Evolutionary conservation across 2,329 filamentous ascomycete genomes (phyloP).

Genomic region (Triangularia verruculosa): DNA sequence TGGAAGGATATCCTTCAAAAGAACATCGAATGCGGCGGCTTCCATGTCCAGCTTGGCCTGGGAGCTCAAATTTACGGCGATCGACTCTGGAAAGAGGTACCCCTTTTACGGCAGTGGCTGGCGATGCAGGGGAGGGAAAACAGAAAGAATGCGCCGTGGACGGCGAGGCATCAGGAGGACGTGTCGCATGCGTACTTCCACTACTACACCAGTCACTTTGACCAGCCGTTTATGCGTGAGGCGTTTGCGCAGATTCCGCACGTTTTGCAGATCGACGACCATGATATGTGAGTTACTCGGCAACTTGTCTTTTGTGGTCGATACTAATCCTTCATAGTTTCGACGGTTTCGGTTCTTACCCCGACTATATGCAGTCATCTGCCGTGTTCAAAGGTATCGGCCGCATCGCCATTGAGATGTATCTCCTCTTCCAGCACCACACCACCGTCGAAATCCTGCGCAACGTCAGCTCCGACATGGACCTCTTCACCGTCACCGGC

Average conservation of each 20-base stretch:
- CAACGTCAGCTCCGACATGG: slow-evolving; percentile 80
- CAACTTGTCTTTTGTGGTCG: background rate
- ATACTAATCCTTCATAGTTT: slow-evolving; percentile 56
- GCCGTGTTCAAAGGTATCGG: slow-evolving; percentile 99
- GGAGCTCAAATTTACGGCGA: slow-evolving; percentile 96
- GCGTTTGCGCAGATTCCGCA: slow-evolving; percentile 98
- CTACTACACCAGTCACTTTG: slow-evolving; percentile 97
- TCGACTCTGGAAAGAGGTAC: slow-evolving; percentile 92
- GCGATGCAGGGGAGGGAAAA: slow-evolving; percentile 90
- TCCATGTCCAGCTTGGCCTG: slow-evolving; percentile 87
- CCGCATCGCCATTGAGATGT: slow-evolving; percentile 94
- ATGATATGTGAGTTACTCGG: slow-evolving; percentile 78
- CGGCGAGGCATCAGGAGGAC: slow-evolving; percentile 90
- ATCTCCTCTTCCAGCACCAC: slow-evolving; percentile 96
- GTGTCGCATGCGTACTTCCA: slow-evolving; percentile 97
- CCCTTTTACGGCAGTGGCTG: slow-evolving; percentile 91
- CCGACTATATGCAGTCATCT: slow-evolving; percentile 96
- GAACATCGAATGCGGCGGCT: slow-evolving; percentile 92
- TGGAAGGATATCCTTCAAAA: slow-evolving; percentile 99
- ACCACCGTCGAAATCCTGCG: slow-evolving; percentile 91
- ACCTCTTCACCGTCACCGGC: slow-evolving; percentile 96
- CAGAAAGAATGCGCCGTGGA: slow-evolving; percentile 87
- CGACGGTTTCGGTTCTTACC: slow-evolving; percentile 95
- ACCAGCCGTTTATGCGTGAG: slow-evolving; percentile 90
- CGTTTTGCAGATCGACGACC: slow-evolving; percentile 88